Percentiles rank a stretch among this genome's conserved stretches.
Conservation (phyloP, 2,329 filamentous ascomycete species). For the Albifimbria verrucaria region DNA sequence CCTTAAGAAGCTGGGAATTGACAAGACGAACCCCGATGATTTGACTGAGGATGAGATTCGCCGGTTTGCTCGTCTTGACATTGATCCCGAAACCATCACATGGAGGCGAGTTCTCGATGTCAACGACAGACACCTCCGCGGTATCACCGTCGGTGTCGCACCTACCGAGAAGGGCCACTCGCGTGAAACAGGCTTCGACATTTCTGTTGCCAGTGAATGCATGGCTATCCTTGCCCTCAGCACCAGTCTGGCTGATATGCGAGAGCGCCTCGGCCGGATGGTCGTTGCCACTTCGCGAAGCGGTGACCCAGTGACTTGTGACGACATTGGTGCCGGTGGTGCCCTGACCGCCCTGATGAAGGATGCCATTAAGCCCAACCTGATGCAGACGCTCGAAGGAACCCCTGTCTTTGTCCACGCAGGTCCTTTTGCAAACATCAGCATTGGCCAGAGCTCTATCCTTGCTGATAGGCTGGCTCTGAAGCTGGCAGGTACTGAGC, state of each 20-base stretch:
- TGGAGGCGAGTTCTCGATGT: constrained; percentile 96
- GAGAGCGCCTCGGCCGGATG: constrained; percentile 91
- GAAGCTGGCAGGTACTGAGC: constrained; percentile 92
- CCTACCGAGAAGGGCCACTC: constrained; percentile 86
- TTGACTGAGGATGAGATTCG: constrained; percentile 85
- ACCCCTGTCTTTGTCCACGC: constrained; percentile 98
- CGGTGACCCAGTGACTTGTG: constrained; percentile 91
- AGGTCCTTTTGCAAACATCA: constrained; percentile 97
- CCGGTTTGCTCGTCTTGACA: constrained; percentile 89
- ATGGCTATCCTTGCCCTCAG: constrained; percentile 97
- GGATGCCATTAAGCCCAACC: constrained; percentile 97
- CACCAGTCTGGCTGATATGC: constrained; percentile 82
- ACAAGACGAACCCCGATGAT: constrained; percentile 89
- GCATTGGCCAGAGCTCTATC: constrained; percentile 93
- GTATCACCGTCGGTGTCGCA: constrained; percentile 83
- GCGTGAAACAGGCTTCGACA: constrained; percentile 92
- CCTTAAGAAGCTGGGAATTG: constrained; percentile 91
- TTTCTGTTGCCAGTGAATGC: constrained; percentile 94
- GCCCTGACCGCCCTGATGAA: constrained; percentile 93
- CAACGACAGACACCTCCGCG: constrained; percentile 90
- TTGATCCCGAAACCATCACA: constrained; percentile 94
- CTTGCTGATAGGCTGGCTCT: constrained; percentile 92
- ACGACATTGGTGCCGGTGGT: constrained; percentile 90
- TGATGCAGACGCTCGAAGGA: constrained; percentile 97
- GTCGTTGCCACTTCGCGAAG: constrained; percentile 83